A percentile compares a stretch with the other conserved stretches of the same genome.
Evolutionary conservation across 2,329 filamentous ascomycete species (phyloP).

Genomic region (Cladorrhinum sp.): DNA sequence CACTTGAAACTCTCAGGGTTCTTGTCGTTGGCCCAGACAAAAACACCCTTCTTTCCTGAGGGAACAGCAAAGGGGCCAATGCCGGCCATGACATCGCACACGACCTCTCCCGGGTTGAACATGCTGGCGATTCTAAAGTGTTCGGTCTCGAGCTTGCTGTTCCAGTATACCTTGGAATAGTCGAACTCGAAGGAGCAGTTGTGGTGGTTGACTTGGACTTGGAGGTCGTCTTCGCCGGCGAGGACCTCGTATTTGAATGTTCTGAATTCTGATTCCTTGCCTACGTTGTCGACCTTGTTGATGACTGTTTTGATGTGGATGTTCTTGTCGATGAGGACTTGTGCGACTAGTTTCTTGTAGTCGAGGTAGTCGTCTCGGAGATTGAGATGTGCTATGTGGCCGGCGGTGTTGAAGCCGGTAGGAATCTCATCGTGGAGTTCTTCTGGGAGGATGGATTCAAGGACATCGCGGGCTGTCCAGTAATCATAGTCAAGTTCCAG

Average conservation of each 20-base stretch:
- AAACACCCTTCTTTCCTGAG: slow-evolving; percentile 82
- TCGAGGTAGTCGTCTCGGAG: slow-evolving; percentile 77
- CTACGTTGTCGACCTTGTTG: slow-evolving; percentile 91
- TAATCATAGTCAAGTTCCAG: slow-evolving; percentile 77
- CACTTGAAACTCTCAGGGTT: slow-evolving; percentile 83
- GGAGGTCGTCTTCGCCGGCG: slow-evolving; percentile 74
- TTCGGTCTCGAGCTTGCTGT: slow-evolving; percentile 84
- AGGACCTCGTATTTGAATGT: slow-evolving; percentile 93
- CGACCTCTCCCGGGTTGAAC: slow-evolving; percentile 81
- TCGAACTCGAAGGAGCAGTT: slow-evolving; percentile 88
- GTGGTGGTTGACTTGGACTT: slow-evolving; percentile 79
- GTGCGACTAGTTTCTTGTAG: slow-evolving; percentile 81
- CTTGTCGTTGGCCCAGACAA: slow-evolving; percentile 95
- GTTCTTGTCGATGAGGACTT: slow-evolving; percentile 90
- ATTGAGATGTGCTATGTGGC: slow-evolving; percentile 90
- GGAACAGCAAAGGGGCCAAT: slow-evolving; percentile 94
- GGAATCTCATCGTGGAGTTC: slow-evolving; percentile 78
- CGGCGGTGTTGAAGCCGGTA: slow-evolving; percentile 80
- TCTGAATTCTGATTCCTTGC: slow-evolving; percentile 78
- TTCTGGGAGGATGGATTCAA: slow-evolving; percentile 75
- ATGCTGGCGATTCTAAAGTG: slow-evolving; percentile 74
- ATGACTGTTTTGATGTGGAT: slow-evolving; percentile 80
- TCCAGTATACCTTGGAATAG: slow-evolving; percentile 98
- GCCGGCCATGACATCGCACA: slow-evolving; percentile 96
- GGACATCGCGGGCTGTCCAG: slow-evolving; percentile 88